Base-by-base conservation (phyloP, 2,329 filamentous ascomycete species). In the Neofusicoccum umdonicola region DNA sequence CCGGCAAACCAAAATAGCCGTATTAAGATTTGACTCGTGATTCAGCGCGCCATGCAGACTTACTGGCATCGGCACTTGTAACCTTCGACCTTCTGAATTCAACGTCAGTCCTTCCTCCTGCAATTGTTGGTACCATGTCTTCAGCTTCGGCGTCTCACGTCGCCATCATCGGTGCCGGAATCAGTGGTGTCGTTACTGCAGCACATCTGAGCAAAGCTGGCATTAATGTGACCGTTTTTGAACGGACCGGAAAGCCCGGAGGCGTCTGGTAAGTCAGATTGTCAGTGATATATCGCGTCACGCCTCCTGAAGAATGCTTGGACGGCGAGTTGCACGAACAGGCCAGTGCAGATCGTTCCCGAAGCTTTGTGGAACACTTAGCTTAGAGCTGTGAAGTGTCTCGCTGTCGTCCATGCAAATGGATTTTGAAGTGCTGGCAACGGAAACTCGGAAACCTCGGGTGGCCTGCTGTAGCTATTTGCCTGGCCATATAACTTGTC, bases 141-240 rank as follows among this genome's bases (percentile, higher is more conserved):
- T 52, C 63, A n/a, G 57, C 44, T 1, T 6, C 51, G 9, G 19
- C 52, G 4, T 70, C 68, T 51, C 67, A 67, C 17, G 72, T 75
- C 37, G 75, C 74, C 31, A 71, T 78, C 5, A 74, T 78, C 39
- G 76, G 76, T 2, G 74, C 74, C 44, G 76, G 76, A 4, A 74
- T 78, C 7, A 77, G 75, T 54, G 76, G 76, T 51, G 69, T 77
- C 3, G 71, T 72, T 11, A 69, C 75, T 41, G 75, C 75, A 41
- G 75, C 74, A 12, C 74, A 78, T 66, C 65, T 78, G 9, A 71
- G 68, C 39, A 73, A 68, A 13, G 73, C 75, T 64, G 72, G 71
- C 2, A n/a, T 77, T 8, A 76, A 85, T 8, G 82, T 86, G 1
- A 82, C 79, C 0, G 79, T 87, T 0, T 87, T 83, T 67, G 85